These are phyloP conservation scores for Leishmania martiniquensis DNA, from an alignment of 208 protist genomes.

Conservation along the genomic window DNA sequence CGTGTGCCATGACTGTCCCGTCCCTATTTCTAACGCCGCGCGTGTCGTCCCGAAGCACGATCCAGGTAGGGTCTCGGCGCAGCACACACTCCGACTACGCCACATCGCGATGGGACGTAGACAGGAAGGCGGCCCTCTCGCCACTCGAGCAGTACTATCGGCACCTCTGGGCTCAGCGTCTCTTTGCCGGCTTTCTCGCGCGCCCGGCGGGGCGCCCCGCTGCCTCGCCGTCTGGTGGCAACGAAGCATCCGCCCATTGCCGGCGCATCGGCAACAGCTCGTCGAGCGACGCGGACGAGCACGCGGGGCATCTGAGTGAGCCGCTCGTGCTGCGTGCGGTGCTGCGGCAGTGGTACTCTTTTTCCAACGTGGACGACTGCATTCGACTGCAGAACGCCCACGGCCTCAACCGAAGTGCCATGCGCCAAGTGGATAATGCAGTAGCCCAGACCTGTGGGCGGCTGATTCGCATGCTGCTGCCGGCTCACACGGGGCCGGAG, in stretches of 20 bases:
- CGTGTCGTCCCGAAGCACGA: constrained; percentile 15
- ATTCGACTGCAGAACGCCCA: constrained; percentile 23
- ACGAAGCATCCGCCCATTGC: background rate
- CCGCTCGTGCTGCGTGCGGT: constrained; percentile 67
- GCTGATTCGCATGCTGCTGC: constrained; percentile 41
- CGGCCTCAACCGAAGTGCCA: constrained; percentile 45
- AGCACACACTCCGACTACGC: constrained; percentile 13
- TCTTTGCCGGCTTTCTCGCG: constrained; percentile 30
- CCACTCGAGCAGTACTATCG: constrained; percentile 41
- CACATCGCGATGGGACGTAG: background rate
- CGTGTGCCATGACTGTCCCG: constrained; percentile 77
- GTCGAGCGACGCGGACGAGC: background rate
- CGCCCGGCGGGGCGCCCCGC: background rate
- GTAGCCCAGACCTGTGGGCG: constrained; percentile 66
- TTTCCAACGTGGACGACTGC: constrained; percentile 27
- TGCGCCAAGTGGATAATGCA: constrained; percentile 64
- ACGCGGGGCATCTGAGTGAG: constrained; percentile 58
- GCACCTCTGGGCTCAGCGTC: constrained; percentile 36
- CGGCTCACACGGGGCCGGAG: constrained; percentile 1
- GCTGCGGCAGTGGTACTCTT: constrained; percentile 70
- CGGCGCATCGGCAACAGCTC: background rate
- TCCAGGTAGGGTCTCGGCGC: constrained; percentile 7
- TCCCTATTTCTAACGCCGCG: constrained; percentile 49
- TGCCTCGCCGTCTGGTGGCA: background rate
- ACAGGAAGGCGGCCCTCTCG: constrained; percentile 35